These are phyloP conservation scores for Cystofilobasidium macerans DNA, from an alignment of 768 basidiomycete species.

Conservation along the genomic window DNA sequence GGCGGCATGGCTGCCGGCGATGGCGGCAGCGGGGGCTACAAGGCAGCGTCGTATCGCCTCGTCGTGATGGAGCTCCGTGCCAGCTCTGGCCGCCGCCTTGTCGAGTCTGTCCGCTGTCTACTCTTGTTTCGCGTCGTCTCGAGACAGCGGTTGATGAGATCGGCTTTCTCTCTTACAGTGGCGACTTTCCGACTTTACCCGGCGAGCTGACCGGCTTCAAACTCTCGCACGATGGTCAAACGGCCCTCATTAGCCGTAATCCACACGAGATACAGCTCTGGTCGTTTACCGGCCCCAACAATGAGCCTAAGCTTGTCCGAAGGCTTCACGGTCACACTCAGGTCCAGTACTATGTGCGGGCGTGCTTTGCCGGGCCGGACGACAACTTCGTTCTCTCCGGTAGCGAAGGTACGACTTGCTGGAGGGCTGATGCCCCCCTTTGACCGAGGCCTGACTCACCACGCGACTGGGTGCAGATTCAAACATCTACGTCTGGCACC, in stretches of 20 bases:
- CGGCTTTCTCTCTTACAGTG: conserved; percentile 41
- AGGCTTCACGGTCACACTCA: conserved; percentile 81
- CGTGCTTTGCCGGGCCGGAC: conserved; percentile 83
- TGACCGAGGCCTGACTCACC: too few relatives aligned
- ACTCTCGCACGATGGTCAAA: conserved; percentile 73
- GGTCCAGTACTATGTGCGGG: conserved; percentile 71
- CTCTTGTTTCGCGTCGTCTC: conserved; percentile 19
- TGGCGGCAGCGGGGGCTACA: conserved; percentile 13
- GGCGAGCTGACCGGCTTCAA: conserved; percentile 82
- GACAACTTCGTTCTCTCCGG: conserved; percentile 85
- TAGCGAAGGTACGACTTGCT: conserved; percentile 72
- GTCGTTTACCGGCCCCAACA: conserved; percentile 52
- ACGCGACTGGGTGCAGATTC: conserved; percentile 50
- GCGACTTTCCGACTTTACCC: conserved; percentile 14
- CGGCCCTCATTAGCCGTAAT: conserved; percentile 73
- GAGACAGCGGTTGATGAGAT: too few relatives aligned
- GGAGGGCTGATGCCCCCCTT: too few relatives aligned
- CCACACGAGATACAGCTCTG: conserved; percentile 84
- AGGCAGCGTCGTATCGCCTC: conserved; percentile 19
- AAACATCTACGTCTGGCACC: conserved; percentile 91
- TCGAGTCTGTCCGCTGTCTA: conserved; percentile 48
- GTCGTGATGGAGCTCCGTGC: conserved; percentile 29
- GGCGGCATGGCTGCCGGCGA: conserved; percentile 25
- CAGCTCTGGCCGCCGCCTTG: conserved; percentile 54
- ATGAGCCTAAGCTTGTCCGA: conserved; percentile 48